A percentile compares a stretch with the other conserved stretches of the same genome.
phyloP scores from a whole-genome alignment of 345 rosid genomes.

The Dimocarpus longan region DNA sequence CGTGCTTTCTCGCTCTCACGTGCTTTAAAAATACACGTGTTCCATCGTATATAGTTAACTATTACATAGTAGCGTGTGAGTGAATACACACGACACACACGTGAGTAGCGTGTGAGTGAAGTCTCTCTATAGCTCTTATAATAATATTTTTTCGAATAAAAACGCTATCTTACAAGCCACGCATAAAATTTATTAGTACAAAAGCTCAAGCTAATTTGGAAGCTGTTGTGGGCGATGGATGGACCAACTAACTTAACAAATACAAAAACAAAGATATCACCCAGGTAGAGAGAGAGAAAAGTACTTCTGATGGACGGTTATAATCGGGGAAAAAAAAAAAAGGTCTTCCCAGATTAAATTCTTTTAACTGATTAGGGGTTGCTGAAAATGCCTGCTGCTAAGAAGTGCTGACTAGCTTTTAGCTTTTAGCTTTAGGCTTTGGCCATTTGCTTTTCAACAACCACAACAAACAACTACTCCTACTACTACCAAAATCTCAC shows the following conservation, averaged over 20 bases:
- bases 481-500: neutral
- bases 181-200: constrained; percentile 3
- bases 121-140: neutral
- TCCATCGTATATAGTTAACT: neutral
- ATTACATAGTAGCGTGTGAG: constrained; percentile 25
- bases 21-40: neutral
- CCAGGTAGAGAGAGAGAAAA: neutral
- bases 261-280: neutral
- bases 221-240: neutral
- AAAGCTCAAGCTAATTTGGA: neutral
- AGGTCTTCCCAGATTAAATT: no score
- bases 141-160: no score
- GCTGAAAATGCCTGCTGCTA: neutral
- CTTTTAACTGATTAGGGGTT: neutral
- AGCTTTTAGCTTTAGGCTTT: neutral
- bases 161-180: constrained; percentile 28
- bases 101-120: constrained; percentile 30
- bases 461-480: neutral
- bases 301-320: no score
- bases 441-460: neutral
- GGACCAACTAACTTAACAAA: constrained; percentile 14
- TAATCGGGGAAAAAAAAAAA: no score
- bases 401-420: neutral
- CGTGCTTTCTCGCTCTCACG: neutral
- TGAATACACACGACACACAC: constrained; percentile 14